phyloP scores from a whole-genome alignment of 306 rosid genomes.

The Castanea mollissima region DNA sequence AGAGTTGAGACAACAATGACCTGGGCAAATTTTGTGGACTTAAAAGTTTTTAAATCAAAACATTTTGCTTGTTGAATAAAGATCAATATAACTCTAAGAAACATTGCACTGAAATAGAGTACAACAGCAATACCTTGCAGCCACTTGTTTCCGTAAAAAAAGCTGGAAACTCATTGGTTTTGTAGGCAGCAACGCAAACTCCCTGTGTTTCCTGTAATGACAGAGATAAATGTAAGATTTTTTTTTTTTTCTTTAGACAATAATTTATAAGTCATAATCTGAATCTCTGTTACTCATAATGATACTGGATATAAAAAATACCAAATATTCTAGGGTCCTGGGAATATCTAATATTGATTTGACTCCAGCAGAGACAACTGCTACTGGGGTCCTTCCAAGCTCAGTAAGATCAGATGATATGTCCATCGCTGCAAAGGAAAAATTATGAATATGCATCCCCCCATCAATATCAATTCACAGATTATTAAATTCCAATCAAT shows the following conservation, averaged over 20 bases:
- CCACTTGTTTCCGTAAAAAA: slow-evolving; percentile 89
- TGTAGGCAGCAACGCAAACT: slow-evolving; percentile 81
- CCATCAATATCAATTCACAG: background rate
- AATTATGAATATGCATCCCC: slow-evolving; percentile 10
- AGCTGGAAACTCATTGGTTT: slow-evolving; percentile 88
- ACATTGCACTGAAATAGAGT: background rate
- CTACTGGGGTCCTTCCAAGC: slow-evolving; percentile 91
- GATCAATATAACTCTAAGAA: background rate
- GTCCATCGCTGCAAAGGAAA: slow-evolving; percentile 70
- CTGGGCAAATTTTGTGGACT: background rate
- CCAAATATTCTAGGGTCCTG: slow-evolving; percentile 89
- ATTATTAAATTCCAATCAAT: background rate
- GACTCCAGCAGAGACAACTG: slow-evolving; percentile 92
- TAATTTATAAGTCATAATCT: background rate
- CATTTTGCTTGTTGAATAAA: background rate
- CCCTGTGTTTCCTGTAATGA: slow-evolving; percentile 83
- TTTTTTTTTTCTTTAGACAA: background rate
- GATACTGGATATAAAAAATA: slow-evolving; percentile 31
- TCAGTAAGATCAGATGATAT: slow-evolving; percentile 93
- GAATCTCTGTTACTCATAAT: slow-evolving; percentile 5
- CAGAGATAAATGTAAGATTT: background rate
- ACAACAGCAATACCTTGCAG: slow-evolving; percentile 56
- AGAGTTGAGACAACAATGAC: background rate
- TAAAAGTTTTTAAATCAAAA: background rate
- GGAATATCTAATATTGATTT: slow-evolving; percentile 93